Evolutionary conservation across 2,329 filamentous ascomycete genomes (phyloP), one percentile per base, ranked within the genome.

Genomic region (Fusarium sterilihyphosum): DNA sequence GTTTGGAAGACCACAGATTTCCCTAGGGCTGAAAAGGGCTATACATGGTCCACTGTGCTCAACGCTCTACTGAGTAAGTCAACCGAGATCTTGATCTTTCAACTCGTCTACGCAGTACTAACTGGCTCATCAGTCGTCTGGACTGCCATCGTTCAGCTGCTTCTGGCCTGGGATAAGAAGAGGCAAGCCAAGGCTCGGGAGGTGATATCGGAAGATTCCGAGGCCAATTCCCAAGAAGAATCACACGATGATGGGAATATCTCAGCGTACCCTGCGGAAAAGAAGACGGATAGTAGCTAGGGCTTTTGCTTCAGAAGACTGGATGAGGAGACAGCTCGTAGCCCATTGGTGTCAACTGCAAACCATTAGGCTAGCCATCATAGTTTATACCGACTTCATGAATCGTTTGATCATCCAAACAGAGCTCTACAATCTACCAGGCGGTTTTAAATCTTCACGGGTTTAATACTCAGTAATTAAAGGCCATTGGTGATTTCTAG

Each of bases 1-100:
- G 56, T 61, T 9, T 61, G 62, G 56, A 65, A 65, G 10, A 65
- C 62, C 0, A 61, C 56, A 18, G 56, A 61, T 12, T 61, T 65
- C 31, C 56, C 56, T 3, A 37, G 24, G 14, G 56, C 62, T 17
- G 3, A 6, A 16, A 65, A 65, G 24, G 62, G 62, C 1, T 65
- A 65, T 16, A 65, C 22, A 4, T 65, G 56, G 43, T 40, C 56
- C 17, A 61, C 41, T 0, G 43, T 64, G 2, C 54, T 64, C 11
- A 64, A 64, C 22, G 61, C 56, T 26, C 6, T 64, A 13, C 29
- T 64, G 29, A 64, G 59, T 62, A 44, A 57, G 59, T 62, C 20
- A 10, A 3, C 1, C 4, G 1, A 12, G 8, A 24, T 2, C 9
- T 9, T 14, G 18, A 2, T 26, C 29, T 2, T 9, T 31, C 12